Percentiles rank a stretch among this genome's conserved stretches.
Evolutionary conservation across 2,329 filamentous ascomycete genomes (phyloP).

Genomic region (Basipetospora chlamydospora): DNA sequence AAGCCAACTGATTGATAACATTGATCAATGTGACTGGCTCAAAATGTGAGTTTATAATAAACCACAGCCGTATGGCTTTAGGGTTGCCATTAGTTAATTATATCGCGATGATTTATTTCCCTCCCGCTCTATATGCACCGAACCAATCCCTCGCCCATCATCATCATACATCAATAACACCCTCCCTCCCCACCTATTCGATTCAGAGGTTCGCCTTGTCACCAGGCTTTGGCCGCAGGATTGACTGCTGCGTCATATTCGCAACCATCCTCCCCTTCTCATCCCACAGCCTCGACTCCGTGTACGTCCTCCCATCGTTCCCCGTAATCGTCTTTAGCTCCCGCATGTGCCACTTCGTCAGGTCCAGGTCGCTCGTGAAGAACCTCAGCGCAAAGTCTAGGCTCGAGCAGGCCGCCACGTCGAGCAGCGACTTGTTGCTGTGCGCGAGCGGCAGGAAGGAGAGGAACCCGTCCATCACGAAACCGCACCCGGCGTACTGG

Average conservation of each 20-base stretch:
- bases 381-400: conserved; percentile 30
- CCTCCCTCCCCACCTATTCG: too few species aligned
- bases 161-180: too few species aligned
- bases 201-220: conserved; percentile 5
- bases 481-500: conserved; percentile 20
- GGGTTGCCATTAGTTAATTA: too few species aligned
- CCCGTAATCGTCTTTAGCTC: conserved; percentile 21
- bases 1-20: too few species aligned
- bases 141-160: too few species aligned
- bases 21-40: too few species aligned
- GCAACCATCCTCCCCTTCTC: conserved; percentile 24
- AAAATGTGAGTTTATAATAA: too few species aligned
- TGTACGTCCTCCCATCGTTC: conserved; percentile 23
- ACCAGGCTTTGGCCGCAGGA: conserved; percentile 11
- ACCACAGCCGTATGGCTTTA: too few species aligned
- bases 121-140: too few species aligned
- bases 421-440: conserved; percentile 21
- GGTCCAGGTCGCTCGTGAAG: conserved; percentile 18
- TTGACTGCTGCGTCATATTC: conserved; percentile 28
- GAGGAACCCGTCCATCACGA: conserved; percentile 24
- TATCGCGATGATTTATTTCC: too few species aligned
- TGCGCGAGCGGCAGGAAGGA: conserved; percentile 25
- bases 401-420: conserved; percentile 23
- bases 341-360: conserved; percentile 24
- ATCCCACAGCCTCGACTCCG: conserved; percentile 26